Conservation (phyloP, 345 rosid species). For the Bruguiera parviflora region DNA sequence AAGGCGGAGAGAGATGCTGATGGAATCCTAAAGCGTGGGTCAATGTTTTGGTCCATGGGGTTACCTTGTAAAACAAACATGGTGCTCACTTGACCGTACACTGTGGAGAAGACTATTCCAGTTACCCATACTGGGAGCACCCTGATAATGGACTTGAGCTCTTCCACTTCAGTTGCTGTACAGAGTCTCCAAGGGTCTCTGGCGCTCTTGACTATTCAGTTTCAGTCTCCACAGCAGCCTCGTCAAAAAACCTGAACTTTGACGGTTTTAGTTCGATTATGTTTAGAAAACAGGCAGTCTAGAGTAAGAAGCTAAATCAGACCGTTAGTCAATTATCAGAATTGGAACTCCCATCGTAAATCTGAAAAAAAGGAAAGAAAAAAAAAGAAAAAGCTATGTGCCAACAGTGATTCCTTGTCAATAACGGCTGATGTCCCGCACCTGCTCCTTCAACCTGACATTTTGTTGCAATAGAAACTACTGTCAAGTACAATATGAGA, state of each 20-base stretch:
- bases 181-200: constrained; percentile 73
- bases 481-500: neutral
- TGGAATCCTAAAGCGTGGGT: constrained; percentile 64
- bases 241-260: constrained; percentile 68
- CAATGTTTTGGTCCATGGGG: constrained; percentile 86
- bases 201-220: constrained; percentile 44
- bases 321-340: too few relatives aligned
- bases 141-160: constrained; percentile 72
- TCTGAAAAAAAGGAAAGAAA: too few relatives aligned
- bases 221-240: constrained; percentile 75
- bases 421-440: too few relatives aligned
- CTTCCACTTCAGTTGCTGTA: constrained; percentile 90
- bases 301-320: too few relatives aligned
- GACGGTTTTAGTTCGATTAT: constrained; percentile 1
- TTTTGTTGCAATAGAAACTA: neutral
- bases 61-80: constrained; percentile 93
- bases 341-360: too few relatives aligned
- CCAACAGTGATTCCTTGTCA: too few relatives aligned
- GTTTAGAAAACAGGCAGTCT: neutral
- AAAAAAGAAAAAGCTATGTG: too few relatives aligned
- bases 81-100: constrained; percentile 84
- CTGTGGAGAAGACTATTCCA: constrained; percentile 78
- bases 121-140: constrained; percentile 87
- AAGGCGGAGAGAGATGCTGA: constrained; percentile 90
- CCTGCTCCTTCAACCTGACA: too few relatives aligned